Base-by-base conservation (phyloP, 495 filamentous ascomycete species). In the Staphylotrichum tortipilum region DNA sequence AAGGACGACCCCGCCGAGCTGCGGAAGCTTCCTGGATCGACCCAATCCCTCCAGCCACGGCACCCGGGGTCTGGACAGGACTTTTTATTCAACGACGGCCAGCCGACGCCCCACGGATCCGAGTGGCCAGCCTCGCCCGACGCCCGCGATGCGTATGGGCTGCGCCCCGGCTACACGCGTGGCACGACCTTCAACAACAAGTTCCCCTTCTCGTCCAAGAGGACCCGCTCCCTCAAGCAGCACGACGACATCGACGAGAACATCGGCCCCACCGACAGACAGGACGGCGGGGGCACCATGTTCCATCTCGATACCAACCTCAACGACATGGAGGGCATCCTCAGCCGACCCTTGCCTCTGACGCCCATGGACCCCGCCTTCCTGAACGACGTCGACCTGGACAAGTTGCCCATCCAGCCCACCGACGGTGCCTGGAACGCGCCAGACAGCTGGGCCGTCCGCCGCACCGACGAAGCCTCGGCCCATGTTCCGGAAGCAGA, bases 371-470 rank as follows among this genome's bases (percentile, higher is more conserved):
- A 80, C 31, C 70, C 72, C 29, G 70, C 66, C 44, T 76, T 80
- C 23, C 73, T 78, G 51, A 74, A 74, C 23, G 76, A 72, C 31
- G 66, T 69, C 37, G 76, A 74, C 14, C 71, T 68, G 12, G 78
- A 76, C 57, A 74, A 49, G 40, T 30, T 40, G 50, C 60, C 53
- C 30, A 48, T 38, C 67, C 73, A 42, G 28, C 31, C 55, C 53
- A 30, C 45, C 23, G 68, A 64, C 47, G 71, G 68, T 9, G 74
- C 76, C 7, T 96, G 90, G 90, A 82, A 88, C 65, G 88, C 89
- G 3, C 90, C 90, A 10, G 90, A 95, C 62, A 92, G 87, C 64
- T 96, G 90, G 90, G 86, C 84, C 29, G 88, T 95, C 29, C 86
- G 83, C 53, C 81, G 77, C 50, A 71, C 72, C 10, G 78, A 89